A percentile compares a stretch with the other conserved stretches of the same genome.
These are phyloP conservation scores for Monosporozyma solicola DNA, from an alignment of 805 yeast genomes.

Conservation along the genomic window DNA sequence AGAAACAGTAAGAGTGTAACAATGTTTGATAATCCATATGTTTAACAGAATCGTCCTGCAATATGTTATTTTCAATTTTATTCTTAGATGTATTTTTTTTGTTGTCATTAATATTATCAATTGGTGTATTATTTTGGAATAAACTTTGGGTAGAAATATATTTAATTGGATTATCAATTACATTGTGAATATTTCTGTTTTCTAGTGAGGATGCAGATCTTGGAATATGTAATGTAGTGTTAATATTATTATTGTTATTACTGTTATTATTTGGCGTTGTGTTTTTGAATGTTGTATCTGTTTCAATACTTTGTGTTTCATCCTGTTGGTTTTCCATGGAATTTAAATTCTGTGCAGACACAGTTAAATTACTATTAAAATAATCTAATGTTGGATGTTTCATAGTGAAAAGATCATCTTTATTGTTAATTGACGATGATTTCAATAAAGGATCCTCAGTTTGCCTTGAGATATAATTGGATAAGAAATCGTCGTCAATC, in stretches of 20 bases:
- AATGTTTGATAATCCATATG: slow-evolving; percentile 21
- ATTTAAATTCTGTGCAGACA: not conserved
- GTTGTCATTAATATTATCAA: not conserved
- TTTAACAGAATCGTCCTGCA: slow-evolving; percentile 2
- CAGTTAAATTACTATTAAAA: not conserved
- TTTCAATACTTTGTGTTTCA: slow-evolving; percentile 10
- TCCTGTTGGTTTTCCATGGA: not conserved
- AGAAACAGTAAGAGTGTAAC: slow-evolving; percentile 22
- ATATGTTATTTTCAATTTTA: not conserved
- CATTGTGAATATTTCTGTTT: not conserved
- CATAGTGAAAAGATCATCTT: not conserved
- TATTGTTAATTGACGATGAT: not conserved
- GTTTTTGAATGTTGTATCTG: slow-evolving; percentile 14
- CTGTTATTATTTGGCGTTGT: not conserved
- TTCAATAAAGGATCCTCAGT: not conserved
- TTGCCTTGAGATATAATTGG: not conserved
- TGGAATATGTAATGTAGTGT: not conserved
- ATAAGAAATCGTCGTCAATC: not conserved
- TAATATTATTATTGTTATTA: not conserved
- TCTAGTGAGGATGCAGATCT: not conserved
- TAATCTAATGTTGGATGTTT: not conserved
- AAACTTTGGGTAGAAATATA: not conserved
- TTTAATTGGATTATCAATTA: not conserved
- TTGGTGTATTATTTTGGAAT: not conserved
- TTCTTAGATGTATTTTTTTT: not conserved